These are phyloP conservation scores for Barnettozyma wickerhamii DNA, from an alignment of 805 yeast species.

Conservation along the genomic window DNA sequence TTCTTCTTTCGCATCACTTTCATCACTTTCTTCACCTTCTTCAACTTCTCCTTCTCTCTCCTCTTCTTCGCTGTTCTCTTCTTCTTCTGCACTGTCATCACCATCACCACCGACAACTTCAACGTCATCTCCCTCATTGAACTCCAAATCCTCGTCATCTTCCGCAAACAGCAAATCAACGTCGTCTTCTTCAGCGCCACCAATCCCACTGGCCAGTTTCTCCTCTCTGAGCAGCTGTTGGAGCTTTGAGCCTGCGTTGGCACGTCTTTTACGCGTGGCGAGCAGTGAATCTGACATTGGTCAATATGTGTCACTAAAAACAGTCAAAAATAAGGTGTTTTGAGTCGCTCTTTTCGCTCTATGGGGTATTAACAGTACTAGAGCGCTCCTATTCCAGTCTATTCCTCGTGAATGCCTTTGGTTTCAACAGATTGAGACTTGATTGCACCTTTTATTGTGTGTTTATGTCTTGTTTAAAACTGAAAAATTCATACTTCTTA, in stretches of 20 bases:
- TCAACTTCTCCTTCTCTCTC: conserved; percentile 5
- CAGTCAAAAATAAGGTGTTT: too few species aligned
- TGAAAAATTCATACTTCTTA: too few species aligned
- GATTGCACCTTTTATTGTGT: neutral
- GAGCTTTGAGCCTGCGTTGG: conserved; percentile 89
- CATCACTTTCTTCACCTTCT: conserved; percentile 21
- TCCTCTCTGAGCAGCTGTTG: conserved; percentile 68
- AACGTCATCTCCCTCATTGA: conserved; percentile 26
- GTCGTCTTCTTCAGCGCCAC: conserved; percentile 79
- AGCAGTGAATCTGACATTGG: conserved; percentile 55
- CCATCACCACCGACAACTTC: conserved; percentile 27
- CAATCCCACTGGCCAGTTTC: conserved; percentile 41
- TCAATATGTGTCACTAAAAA: too few species aligned
- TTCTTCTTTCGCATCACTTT: conserved; percentile 16
- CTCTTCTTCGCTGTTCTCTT: conserved; percentile 27
- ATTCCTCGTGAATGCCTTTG: too few species aligned
- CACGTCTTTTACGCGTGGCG: conserved; percentile 69
- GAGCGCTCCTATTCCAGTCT: too few species aligned
- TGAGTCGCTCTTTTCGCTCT: too few species aligned
- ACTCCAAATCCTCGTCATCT: conserved; percentile 52
- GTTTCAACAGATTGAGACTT: too few species aligned
- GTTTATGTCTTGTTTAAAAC: neutral
- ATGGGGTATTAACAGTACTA: too few species aligned
- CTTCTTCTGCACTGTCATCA: conserved; percentile 27
- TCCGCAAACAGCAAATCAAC: conserved; percentile 67